These are phyloP conservation scores for Novymonas esmeraldas DNA, from an alignment of 208 protist species.

Conservation along the genomic window DNA sequence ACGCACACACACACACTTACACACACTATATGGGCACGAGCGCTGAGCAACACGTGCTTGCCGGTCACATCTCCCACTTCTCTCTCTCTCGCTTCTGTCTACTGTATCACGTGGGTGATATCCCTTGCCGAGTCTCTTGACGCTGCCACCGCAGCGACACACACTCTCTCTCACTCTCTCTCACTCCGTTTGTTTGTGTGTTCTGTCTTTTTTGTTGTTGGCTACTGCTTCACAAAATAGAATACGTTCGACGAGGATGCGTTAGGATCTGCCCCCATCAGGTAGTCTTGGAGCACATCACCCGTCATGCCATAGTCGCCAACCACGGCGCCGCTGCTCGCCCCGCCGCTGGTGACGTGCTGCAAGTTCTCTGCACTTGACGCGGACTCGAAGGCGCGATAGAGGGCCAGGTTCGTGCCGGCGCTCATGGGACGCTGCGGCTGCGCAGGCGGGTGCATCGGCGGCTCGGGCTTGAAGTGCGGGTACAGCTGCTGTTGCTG, in stretches of 20 bases:
- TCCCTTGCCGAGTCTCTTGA: too few species aligned
- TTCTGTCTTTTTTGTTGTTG: background rate
- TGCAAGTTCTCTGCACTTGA: background rate
- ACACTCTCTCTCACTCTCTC: background rate
- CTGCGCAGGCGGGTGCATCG: slow-evolving; percentile 9
- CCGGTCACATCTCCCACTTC: too few species aligned
- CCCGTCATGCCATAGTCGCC: background rate
- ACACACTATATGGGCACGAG: too few species aligned
- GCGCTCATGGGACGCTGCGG: slow-evolving; percentile 8
- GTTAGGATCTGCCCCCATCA: slow-evolving; percentile 13
- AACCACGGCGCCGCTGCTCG: background rate
- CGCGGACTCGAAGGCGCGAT: slow-evolving; percentile 2
- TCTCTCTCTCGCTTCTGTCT: too few species aligned
- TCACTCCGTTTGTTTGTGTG: background rate
- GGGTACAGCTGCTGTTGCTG: slow-evolving; percentile 1
- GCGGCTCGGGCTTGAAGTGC: slow-evolving; percentile 7
- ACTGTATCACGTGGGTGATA: too few species aligned
- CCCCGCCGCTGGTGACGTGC: background rate
- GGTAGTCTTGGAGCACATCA: slow-evolving; percentile 18
- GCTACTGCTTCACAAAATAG: slow-evolving; percentile 13
- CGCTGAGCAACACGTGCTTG: too few species aligned
- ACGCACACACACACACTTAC: too few species aligned
- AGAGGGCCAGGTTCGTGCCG: slow-evolving; percentile 8
- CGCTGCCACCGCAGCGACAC: background rate
- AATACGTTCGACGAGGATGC: slow-evolving; percentile 23